Evolutionary conservation across 257 asterid species (phyloP), one percentile per base, ranked within the genome.

Genomic region (Parsonsia alboflavescens): DNA sequence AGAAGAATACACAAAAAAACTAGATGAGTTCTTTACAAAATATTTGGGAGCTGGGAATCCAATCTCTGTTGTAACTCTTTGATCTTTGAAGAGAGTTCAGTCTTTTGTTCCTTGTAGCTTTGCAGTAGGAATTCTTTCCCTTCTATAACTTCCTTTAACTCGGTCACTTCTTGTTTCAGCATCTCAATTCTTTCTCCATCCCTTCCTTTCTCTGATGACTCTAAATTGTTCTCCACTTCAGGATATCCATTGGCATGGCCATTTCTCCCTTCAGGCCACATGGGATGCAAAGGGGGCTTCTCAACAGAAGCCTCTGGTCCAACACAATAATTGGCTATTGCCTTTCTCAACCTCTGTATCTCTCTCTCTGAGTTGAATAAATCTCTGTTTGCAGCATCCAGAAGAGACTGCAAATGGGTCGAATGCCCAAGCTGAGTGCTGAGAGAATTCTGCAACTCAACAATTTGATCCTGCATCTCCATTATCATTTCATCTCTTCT

Each of bases 401-500:
- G 87, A 56, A 84, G 75, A 11, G 96, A 81, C 75, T 94, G 97
- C 73, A 90, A 87, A 73, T 86, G 95, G 65, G 96, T 81, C 41
- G 96, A 89, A 81, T 89, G 97, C 19, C 89, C 80, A 71, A 86
- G 72, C 83, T 94, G 95, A 46, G 75, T 46, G 17, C 78, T 80
- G 52, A 92, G 80, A 44, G 93, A 81, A 78, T 79, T 79, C 76
- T 87, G 97, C 77, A 94, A 82, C 69, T 94, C 96, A 0, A 85
- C 87, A 67, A 90, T 85, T 70, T 90, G 97, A 75, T 94, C 97
- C 77, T 94, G 99, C 99, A 92, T 94, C 86, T 94, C 97, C 46
- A 92, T 79, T 76, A 94, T 88, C 87, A 81, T 92, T 44, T 92
- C 99, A 41, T 94, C 99, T 76, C 97, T 83, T 79, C 96, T 92